phyloP scores from a whole-genome alignment of 2,329 filamentous ascomycete genomes.

The Ceratocystis ficicola region DNA sequence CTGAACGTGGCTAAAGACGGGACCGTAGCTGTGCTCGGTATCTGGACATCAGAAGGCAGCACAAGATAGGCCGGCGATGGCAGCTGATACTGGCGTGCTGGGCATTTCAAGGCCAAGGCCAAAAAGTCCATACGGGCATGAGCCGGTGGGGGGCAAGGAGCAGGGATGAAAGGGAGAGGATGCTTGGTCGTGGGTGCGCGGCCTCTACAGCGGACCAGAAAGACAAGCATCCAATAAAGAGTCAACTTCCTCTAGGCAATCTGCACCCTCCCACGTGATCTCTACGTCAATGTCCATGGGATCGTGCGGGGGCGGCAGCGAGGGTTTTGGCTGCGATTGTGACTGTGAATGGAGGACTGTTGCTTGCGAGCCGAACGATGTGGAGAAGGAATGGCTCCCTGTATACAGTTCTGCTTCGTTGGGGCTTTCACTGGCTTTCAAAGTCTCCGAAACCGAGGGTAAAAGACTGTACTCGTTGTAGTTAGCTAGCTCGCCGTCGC shows the following conservation, averaged over 20 bases:
- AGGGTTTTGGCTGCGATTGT: not conserved
- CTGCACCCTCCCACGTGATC: slow-evolving; percentile 51
- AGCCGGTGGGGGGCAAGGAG: not conserved
- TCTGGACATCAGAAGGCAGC: no score
- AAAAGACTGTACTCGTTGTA: slow-evolving; percentile 49
- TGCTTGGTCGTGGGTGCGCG: slow-evolving; percentile 1
- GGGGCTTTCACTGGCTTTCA: slow-evolving; percentile 21
- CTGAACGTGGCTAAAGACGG: no score
- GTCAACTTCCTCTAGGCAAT: slow-evolving; percentile 42
- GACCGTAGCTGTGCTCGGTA: no score
- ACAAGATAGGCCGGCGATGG: no score
- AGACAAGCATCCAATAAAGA: slow-evolving; percentile 46
- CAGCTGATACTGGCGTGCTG: not conserved
- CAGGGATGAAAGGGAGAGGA: not conserved
- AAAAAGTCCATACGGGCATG: not conserved
- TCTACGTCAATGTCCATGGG: slow-evolving; percentile 50
- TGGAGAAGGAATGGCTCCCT: slow-evolving; percentile 32
- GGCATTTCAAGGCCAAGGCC: not conserved
- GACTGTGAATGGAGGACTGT: slow-evolving; percentile 2
- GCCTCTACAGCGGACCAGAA: slow-evolving; percentile 27
- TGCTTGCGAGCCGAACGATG: slow-evolving; percentile 17
- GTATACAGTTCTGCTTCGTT: slow-evolving; percentile 31
- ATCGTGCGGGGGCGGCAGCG: slow-evolving; percentile 30
- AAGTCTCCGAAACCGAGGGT: slow-evolving; percentile 29
- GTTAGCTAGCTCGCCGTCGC: slow-evolving; percentile 63